Evolutionary conservation across 164 flowering plant species (phyloP), one percentile per base, ranked within the genome.

Genomic region (Magnolia sinica): DNA sequence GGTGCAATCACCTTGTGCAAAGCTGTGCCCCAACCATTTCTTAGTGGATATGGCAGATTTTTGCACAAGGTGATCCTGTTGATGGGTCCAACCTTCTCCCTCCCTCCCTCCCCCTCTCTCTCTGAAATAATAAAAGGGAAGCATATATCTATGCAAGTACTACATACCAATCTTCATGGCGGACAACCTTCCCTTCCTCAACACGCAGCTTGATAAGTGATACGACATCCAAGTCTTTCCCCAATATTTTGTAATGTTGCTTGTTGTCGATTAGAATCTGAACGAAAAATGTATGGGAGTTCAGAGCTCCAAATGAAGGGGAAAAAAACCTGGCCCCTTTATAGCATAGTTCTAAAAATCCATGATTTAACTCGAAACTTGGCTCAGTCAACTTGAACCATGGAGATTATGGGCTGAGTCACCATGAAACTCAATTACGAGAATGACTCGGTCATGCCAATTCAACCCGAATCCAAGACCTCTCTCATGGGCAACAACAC

Each of bases 201-300:
- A 87, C 83, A 8, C 83, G 50, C 70, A 94, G 84, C 85, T 79
- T 89, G 82, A 94, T 94, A 50, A 91, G 97, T 8, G 98, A 89
- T 76, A 86, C 82, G 88, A 91, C 76, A 78, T 89, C 84, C 64
- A 91, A 82, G 74, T 81, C 81, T 76, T 77, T 91, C 75, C 97
- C 97, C 82, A 90, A 13, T 77, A 91, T 79, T 86, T 91, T 94
- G 88, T 94, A 92, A 29, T 86, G 80, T 81, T 94, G 98, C 78
- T 92, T 94, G 89, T 91, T 94, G 84, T 94, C 97, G 49, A 92
- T 89, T 45, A 87, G 76, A 77, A 92, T 88, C 97, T 92, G 84
- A 29, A 79, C 31, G 2, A 58, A 45, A 75, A 50, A 68, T 67
- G 37, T 16, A 67, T 9, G 24, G 37, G 13, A 67, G 18, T 67